phyloP scores from a whole-genome alignment of 2,329 filamentous ascomycete genomes.

The Colletotrichum sp. region DNA sequence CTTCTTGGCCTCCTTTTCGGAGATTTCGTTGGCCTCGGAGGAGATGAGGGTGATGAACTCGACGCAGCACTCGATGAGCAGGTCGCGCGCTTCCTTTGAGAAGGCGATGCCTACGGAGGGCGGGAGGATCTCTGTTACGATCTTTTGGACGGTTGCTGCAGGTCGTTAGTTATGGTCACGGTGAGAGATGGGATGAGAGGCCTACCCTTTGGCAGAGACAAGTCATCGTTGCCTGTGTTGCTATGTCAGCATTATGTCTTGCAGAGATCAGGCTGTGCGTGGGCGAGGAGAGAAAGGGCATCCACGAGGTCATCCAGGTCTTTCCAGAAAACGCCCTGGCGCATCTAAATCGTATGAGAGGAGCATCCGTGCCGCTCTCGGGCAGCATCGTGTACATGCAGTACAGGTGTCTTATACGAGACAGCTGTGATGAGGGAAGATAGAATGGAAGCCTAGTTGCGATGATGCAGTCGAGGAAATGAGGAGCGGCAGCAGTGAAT shows the following conservation, averaged over 20 bases:
- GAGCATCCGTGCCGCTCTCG: neutral
- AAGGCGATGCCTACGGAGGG: constrained; percentile 79
- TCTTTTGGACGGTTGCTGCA: constrained; percentile 75
- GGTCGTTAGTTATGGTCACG: neutral
- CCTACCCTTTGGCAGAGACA: constrained; percentile 69
- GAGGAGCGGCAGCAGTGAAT: no score
- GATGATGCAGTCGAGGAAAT: neutral
- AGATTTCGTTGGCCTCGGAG: constrained; percentile 98
- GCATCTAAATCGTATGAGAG: neutral
- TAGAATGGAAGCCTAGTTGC: neutral
- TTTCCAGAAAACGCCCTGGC: neutral
- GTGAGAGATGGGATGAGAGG: neutral
- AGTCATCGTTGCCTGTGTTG: constrained; percentile 63
- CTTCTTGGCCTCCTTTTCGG: constrained; percentile 98
- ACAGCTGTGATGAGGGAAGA: neutral
- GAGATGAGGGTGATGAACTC: constrained; percentile 99
- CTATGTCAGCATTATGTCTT: constrained; percentile 34
- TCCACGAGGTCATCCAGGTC: neutral
- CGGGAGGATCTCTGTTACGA: constrained; percentile 92
- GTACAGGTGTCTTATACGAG: neutral
- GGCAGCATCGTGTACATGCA: no score
- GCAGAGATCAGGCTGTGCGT: neutral
- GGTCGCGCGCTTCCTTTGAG: constrained; percentile 91
- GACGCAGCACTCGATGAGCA: constrained; percentile 97
- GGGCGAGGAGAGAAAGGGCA: neutral